These are phyloP conservation scores for Cunninghamia lanceolata DNA, from an alignment of 75 land plant species.

Conservation along the genomic window DNA sequence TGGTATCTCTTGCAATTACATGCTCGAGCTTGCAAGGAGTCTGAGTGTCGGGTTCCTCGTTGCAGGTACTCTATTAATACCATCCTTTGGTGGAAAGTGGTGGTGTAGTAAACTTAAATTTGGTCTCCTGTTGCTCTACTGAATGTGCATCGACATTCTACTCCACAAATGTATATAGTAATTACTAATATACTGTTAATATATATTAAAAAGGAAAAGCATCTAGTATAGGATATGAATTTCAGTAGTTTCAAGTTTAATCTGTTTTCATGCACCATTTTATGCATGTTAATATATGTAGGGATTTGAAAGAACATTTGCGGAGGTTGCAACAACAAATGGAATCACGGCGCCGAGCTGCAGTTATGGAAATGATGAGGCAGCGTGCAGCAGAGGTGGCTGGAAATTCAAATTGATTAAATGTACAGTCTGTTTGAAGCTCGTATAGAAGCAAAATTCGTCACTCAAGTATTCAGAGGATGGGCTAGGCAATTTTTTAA, in stretches of 20 bases:
- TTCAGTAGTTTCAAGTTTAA: background rate
- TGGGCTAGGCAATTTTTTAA: background rate
- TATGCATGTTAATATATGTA: background rate
- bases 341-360: constrained; percentile 45
- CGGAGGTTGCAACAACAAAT: constrained; percentile 36
- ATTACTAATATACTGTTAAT: background rate
- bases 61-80: constrained; percentile 60
- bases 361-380: constrained; percentile 52
- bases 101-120: background rate
- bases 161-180: background rate
- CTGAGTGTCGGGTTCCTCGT: constrained; percentile 89
- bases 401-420: constrained; percentile 3
- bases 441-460: background rate
- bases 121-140: background rate
- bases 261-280: background rate
- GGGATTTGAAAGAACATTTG: constrained; percentile 44
- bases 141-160: background rate
- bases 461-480: background rate
- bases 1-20: constrained; percentile 94
- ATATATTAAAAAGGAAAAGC: background rate
- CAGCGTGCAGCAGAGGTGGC: constrained; percentile 45
- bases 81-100: background rate
- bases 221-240: background rate
- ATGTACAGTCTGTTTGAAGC: background rate
- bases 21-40: constrained; percentile 89